A percentile compares a stretch with the other conserved stretches of the same genome.
phyloP scores from a whole-genome alignment of 2,329 filamentous ascomycete genomes.

The Polychaeton citri region DNA sequence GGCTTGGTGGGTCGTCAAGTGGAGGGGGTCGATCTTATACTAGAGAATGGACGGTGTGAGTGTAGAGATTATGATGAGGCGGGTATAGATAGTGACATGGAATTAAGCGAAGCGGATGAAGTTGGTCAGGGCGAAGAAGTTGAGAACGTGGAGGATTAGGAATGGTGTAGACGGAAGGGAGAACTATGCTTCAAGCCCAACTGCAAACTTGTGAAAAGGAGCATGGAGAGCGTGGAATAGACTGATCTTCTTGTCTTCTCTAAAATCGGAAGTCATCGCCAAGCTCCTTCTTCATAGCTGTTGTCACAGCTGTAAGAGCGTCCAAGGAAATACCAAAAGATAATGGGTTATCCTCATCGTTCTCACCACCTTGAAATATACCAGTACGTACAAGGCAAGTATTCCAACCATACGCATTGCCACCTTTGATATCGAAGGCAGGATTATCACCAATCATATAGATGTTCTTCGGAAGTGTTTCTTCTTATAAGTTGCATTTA shows the following conservation, averaged over 20 bases:
- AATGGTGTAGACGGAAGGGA: no score
- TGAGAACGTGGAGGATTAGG: no score
- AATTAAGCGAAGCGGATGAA: no score
- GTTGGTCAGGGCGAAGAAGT: no score
- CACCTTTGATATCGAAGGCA: conserved; percentile 59
- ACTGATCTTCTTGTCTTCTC: conserved; percentile 51
- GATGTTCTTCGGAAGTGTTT: conserved; percentile 53
- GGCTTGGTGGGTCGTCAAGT: no score
- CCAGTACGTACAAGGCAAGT: conserved; percentile 66
- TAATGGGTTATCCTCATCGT: conserved; percentile 64
- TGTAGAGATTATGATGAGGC: no score
- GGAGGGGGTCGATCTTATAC: no score
- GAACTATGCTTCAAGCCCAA: no score
- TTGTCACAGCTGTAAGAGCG: conserved; percentile 57
- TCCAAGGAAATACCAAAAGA: conserved; percentile 65
- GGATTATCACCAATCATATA: conserved; percentile 72
- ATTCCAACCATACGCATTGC: conserved; percentile 74
- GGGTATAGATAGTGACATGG: no score
- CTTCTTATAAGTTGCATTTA: conserved; percentile 64
- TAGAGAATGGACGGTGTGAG: no score
- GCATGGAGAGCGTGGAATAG: conserved; percentile 49
- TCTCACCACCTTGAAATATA: conserved; percentile 66
- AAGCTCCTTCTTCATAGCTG: conserved; percentile 54
- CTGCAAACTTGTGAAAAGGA: background rate
- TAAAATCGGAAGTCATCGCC: conserved; percentile 62